phyloP scores from a whole-genome alignment of 768 basidiomycete genomes.

The Mycena kentingensis region DNA sequence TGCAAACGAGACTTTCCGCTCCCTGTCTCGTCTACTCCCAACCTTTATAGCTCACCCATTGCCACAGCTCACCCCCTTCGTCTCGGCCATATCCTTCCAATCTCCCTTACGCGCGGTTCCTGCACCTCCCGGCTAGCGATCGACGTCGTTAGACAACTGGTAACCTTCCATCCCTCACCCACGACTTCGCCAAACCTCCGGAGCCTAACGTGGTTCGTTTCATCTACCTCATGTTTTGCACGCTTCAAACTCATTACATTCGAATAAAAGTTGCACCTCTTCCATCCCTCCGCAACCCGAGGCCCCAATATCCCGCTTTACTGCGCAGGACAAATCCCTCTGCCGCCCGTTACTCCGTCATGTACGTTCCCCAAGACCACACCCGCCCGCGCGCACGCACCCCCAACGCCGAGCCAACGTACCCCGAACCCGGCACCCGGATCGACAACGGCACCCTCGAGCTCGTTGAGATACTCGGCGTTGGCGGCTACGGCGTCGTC shows the following conservation, averaged over 20 bases:
- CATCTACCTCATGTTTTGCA: constrained; percentile 26
- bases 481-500: constrained; percentile 94
- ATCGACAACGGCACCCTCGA: constrained; percentile 84
- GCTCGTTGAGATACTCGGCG: constrained; percentile 84
- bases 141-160: constrained; percentile 13
- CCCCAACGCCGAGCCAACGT: constrained; percentile 30
- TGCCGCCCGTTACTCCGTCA: constrained; percentile 4
- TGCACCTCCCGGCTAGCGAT: constrained; percentile 17
- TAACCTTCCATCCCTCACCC: constrained; percentile 13
- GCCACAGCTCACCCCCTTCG: too few species aligned
- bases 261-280: constrained; percentile 19
- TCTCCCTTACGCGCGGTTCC: constrained; percentile 17
- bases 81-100: constrained; percentile 5
- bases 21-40: constrained; percentile 12
- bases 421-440: constrained; percentile 68
- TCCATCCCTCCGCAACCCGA: constrained; percentile 14
- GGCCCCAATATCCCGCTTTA: constrained; percentile 10
- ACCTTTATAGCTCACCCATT: constrained; percentile 2
- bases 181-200: constrained; percentile 23
- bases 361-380: constrained; percentile 18
- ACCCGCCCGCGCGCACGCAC: constrained; percentile 12
- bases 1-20: constrained; percentile 1
- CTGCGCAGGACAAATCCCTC: neutral
- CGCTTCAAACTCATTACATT: constrained; percentile 18
- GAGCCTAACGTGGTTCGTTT: constrained; percentile 26